phyloP scores from a whole-genome alignment of 2,329 filamentous ascomycete genomes.

The Malbranchea cinnamomea region DNA sequence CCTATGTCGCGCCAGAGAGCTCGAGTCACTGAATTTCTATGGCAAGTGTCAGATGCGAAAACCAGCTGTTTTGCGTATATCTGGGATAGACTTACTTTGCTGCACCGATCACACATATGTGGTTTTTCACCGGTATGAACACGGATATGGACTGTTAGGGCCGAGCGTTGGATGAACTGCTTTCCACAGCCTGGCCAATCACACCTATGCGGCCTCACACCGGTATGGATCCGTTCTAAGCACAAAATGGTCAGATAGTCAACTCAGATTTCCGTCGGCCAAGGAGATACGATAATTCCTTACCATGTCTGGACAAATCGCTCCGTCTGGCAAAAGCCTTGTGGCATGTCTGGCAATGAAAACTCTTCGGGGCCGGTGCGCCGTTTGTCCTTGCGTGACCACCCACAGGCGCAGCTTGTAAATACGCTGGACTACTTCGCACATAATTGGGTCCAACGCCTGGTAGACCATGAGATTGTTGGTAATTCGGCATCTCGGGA shows the following conservation, averaged over 20 bases:
- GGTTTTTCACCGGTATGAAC: constrained; percentile 98
- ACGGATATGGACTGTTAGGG: constrained; percentile 84
- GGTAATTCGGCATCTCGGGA: constrained; percentile 35
- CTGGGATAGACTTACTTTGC: constrained; percentile 52
- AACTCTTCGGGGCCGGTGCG: constrained; percentile 52
- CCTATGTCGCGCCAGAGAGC: constrained; percentile 80
- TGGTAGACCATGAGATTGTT: constrained; percentile 41
- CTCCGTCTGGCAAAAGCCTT: constrained; percentile 90
- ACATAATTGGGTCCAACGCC: constrained; percentile 42
- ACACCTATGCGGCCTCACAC: constrained; percentile 80
- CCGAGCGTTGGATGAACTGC: constrained; percentile 92
- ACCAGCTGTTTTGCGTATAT: constrained; percentile 3
- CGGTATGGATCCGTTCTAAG: constrained; percentile 86
- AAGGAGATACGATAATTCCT: constrained; percentile 19
- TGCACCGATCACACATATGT: constrained; percentile 91
- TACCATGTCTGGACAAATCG: constrained; percentile 89
- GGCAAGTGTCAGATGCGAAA: constrained; percentile 7
- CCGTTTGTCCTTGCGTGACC: constrained; percentile 26
- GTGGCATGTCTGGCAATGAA: constrained; percentile 74
- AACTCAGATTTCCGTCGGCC: constrained; percentile 1
- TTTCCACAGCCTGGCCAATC: constrained; percentile 82
- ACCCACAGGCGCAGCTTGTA: constrained; percentile 17
- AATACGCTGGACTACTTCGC: constrained; percentile 32
- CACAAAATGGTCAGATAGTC: constrained; percentile 6
- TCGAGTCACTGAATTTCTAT: constrained; percentile 91